Percentiles rank a stretch among this genome's conserved stretches.
Evolutionary conservation across 805 yeast species (phyloP).

Genomic region (Ogataea thermomethanolica): DNA sequence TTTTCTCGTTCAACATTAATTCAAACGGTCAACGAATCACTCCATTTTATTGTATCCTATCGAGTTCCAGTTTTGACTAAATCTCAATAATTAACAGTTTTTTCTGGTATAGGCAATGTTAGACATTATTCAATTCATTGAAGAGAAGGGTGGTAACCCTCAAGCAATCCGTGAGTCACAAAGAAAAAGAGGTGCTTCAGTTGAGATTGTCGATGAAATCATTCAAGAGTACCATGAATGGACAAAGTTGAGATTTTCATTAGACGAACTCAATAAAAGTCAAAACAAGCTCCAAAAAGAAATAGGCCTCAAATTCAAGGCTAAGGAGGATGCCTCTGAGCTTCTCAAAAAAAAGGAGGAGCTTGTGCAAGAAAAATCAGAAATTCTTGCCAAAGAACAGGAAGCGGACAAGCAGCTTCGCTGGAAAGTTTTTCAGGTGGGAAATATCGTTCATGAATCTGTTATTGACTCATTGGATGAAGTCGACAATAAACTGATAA

Average conservation of each 20-base stretch:
- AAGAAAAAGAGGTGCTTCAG: slow-evolving; percentile 89
- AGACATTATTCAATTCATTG: slow-evolving; percentile 88
- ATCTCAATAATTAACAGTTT: neutral
- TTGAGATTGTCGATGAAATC: slow-evolving; percentile 94
- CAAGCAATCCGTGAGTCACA: slow-evolving; percentile 84
- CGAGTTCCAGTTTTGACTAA: too few relatives aligned
- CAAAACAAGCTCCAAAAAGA: slow-evolving; percentile 89
- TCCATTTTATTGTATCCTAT: too few relatives aligned
- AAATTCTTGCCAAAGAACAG: slow-evolving; percentile 63
- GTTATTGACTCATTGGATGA: slow-evolving; percentile 87
- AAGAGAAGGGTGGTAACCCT: slow-evolving; percentile 96
- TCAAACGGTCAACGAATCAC: too few relatives aligned
- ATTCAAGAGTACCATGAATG: slow-evolving; percentile 87
- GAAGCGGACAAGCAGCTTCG: slow-evolving; percentile 73
- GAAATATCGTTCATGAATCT: slow-evolving; percentile 90
- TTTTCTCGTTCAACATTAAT: too few relatives aligned
- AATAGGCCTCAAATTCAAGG: slow-evolving; percentile 88
- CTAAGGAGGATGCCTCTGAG: slow-evolving; percentile 90
- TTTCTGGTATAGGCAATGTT: slow-evolving; percentile 51
- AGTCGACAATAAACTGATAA: slow-evolving; percentile 83
- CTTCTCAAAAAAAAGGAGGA: slow-evolving; percentile 78
- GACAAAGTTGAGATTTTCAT: slow-evolving; percentile 84
- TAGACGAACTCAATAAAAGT: slow-evolving; percentile 86
- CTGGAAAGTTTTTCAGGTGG: slow-evolving; percentile 81
- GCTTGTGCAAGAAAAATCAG: slow-evolving; percentile 66